Base-by-base conservation (phyloP, 2,329 filamentous ascomycete species). In the Thyridium curvatum region DNA sequence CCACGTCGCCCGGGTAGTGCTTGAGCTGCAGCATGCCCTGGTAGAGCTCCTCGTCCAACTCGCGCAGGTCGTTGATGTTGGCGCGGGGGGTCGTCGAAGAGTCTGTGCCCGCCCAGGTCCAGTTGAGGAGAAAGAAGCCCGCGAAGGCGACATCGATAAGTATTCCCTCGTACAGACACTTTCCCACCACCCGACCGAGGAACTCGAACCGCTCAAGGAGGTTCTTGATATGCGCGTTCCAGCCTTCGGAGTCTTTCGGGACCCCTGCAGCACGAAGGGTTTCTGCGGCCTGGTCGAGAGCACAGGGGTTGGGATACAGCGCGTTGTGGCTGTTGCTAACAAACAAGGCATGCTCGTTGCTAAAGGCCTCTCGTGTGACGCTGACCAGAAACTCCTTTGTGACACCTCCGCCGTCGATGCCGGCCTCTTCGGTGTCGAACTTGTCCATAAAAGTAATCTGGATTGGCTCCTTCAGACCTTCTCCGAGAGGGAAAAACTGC, bases 111-210 rank as follows among this genome's bases (percentile, higher is more conserved):
- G 84, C 82, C 38, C 91, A 74, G 3, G 89, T 80, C 93, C 93
- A 98, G 58, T 97, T 96, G 43, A 95, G 76, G 7, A 98, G 74
- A 64, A 98, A 98, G 66, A 98, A 98, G 1, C 86, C 83, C 1
- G 91, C 90, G 66, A 98, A 98, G 37, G 80, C 80, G 43, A 96
- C 82, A 60, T 98, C 90, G 34, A 97, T 82, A 3, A 98, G 72
- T 33, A 98, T 97, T 1, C 90, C 90, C 64, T 98, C 93, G 55
- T 98, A 98, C 53, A 98, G 71, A 61, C 93, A 98, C 59, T 98
- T 98, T 10, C 93, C 93, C 18, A 98, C 82, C 18, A 98, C 78
- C 4, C 93, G 84, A 2, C 93, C 93, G 0, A 97, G 69, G 49
- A 98, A 98, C 54, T 97, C 90, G 55, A 88, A 97, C 12, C 82